Percentiles rank a stretch among this genome's conserved stretches.
phyloP scores from a whole-genome alignment of 2,329 filamentous ascomycete species.

The Pseudohalonectria lignicola region DNA sequence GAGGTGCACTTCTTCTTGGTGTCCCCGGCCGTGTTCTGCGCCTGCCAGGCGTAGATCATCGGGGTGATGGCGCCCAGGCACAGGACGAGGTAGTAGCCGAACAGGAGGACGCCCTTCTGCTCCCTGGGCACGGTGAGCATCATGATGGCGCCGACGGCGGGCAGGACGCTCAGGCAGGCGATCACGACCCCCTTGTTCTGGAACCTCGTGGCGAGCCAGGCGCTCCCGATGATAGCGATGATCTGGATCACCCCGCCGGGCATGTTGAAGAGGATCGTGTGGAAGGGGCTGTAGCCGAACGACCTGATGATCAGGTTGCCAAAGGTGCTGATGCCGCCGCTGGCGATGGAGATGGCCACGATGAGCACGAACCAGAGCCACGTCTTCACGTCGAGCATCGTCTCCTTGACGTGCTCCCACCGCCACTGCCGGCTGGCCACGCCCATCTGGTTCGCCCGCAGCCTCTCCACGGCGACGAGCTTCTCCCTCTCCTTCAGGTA shows the following conservation, averaged over 20 bases:
- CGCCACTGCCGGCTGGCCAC: slow-evolving; percentile 26
- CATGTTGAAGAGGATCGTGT: slow-evolving; percentile 49
- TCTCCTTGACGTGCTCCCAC: slow-evolving; percentile 28
- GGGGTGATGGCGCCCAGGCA: slow-evolving; percentile 26
- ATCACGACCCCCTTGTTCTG: slow-evolving; percentile 32
- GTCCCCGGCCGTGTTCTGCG: slow-evolving; percentile 55
- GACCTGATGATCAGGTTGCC: slow-evolving; percentile 38
- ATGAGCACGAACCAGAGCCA: slow-evolving; percentile 32
- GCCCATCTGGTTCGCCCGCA: slow-evolving; percentile 38
- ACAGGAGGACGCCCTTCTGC: slow-evolving; percentile 34
- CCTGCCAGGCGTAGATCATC: slow-evolving; percentile 48
- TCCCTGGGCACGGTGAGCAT: slow-evolving; percentile 34
- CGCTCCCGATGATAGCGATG: slow-evolving; percentile 43
- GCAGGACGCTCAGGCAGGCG: slow-evolving; percentile 22
- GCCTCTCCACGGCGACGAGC: slow-evolving; percentile 44
- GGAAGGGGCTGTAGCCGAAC: slow-evolving; percentile 44
- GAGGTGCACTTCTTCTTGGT: slow-evolving; percentile 60
- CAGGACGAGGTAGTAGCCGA: slow-evolving; percentile 37
- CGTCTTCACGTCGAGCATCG: slow-evolving; percentile 28
- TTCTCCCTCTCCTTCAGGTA: slow-evolving; percentile 47
- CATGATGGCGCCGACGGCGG: slow-evolving; percentile 29
- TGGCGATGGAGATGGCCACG: slow-evolving; percentile 39
- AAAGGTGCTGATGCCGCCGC: slow-evolving; percentile 48
- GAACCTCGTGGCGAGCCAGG: slow-evolving; percentile 29
- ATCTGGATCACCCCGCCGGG: slow-evolving; percentile 51